Conservation (phyloP, 176 grass and related monocot species). For the Carex myosuroides region DNA sequence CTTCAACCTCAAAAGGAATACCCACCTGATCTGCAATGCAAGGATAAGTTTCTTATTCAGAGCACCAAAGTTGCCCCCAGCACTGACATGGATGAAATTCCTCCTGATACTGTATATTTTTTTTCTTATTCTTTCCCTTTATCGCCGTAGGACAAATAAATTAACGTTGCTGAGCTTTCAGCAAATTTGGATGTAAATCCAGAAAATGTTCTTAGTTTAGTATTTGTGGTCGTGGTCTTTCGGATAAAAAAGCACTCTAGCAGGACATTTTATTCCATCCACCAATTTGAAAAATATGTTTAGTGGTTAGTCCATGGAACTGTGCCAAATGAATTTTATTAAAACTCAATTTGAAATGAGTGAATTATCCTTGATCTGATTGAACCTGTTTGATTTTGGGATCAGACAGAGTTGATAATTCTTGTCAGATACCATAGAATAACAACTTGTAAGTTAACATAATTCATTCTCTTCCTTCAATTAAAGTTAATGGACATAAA, state of each 20-base stretch:
- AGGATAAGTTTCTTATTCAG: slow-evolving; percentile 98
- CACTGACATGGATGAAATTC: slow-evolving; percentile 77
- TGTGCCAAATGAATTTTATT: neutral
- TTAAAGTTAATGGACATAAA: neutral
- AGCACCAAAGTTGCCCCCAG: slow-evolving; percentile 69
- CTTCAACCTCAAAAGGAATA: slow-evolving; percentile 86
- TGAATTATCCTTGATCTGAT: slow-evolving; percentile 1
- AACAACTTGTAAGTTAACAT: neutral
- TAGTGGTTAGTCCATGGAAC: neutral
- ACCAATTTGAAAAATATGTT: neutral
- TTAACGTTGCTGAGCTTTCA: neutral
- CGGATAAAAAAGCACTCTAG: neutral
- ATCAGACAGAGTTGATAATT: neutral
- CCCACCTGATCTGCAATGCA: slow-evolving; percentile 81
- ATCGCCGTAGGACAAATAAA: neutral
- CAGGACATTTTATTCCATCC: neutral
- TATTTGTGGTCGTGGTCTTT: neutral
- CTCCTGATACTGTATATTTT: slow-evolving; percentile 60
- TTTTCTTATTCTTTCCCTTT: slow-evolving; percentile 1
- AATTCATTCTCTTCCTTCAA: neutral
- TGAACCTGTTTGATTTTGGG: neutral
- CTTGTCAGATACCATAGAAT: neutral
- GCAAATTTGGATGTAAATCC: neutral
- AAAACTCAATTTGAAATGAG: neutral
- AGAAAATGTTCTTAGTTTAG: neutral